These are phyloP conservation scores for Neurospora sp. DNA, from an alignment of 495 filamentous ascomycete genomes.

Conservation along the genomic window DNA sequence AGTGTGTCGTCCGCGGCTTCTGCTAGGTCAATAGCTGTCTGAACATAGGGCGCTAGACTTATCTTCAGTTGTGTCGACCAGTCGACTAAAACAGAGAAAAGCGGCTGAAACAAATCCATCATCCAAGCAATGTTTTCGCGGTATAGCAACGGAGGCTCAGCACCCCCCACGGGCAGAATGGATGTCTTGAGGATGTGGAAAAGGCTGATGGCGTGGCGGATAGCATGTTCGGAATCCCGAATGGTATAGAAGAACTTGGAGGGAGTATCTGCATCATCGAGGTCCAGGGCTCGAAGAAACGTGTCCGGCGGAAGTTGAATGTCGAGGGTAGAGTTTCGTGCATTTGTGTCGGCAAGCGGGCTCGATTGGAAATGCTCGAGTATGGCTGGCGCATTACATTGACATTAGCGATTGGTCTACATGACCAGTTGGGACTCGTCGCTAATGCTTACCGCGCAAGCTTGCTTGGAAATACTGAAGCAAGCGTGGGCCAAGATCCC, in stretches of 20 bases:
- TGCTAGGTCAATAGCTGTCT: slow-evolving; percentile 18
- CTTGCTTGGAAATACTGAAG: slow-evolving; percentile 33
- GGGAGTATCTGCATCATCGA: not conserved
- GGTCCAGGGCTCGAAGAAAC: slow-evolving; percentile 6
- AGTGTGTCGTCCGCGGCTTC: slow-evolving; percentile 12
- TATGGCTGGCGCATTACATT: slow-evolving; percentile 8
- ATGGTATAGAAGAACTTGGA: slow-evolving; percentile 11
- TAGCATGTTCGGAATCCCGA: slow-evolving; percentile 12
- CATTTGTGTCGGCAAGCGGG: not conserved
- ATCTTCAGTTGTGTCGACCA: slow-evolving; percentile 18
- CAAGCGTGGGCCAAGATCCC: slow-evolving; percentile 34
- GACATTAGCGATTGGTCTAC: not conserved
- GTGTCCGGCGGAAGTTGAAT: slow-evolving; percentile 15
- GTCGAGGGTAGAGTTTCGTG: not conserved
- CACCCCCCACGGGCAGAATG: not conserved
- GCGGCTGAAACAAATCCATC: slow-evolving; percentile 24
- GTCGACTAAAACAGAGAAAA: slow-evolving; percentile 14
- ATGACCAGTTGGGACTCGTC: not conserved
- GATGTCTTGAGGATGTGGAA: slow-evolving; percentile 12
- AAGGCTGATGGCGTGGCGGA: slow-evolving; percentile 18
- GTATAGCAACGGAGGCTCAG: slow-evolving; percentile 8
- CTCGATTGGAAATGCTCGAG: slow-evolving; percentile 7
- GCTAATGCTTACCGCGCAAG: slow-evolving; percentile 25
- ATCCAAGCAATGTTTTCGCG: slow-evolving; percentile 23
- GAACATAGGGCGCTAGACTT: slow-evolving; percentile 14